phyloP scores from a whole-genome alignment of 2,329 filamentous ascomycete species.

The Colletotrichum liriopes region DNA sequence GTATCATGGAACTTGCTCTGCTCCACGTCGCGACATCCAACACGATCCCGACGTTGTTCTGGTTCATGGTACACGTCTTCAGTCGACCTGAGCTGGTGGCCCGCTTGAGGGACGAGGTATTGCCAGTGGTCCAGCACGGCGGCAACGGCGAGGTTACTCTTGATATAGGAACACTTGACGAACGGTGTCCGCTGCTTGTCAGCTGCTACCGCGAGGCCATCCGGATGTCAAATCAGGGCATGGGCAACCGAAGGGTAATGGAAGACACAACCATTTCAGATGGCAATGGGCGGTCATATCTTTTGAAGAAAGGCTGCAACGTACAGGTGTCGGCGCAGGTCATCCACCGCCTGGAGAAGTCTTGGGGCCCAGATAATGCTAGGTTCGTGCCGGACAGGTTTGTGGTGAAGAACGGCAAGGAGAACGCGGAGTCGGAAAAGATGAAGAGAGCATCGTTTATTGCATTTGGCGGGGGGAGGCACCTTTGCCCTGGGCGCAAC shows the following conservation, averaged over 20 bases:
- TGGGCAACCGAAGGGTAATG: conserved; percentile 58
- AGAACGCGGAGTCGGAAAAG: conserved; percentile 30
- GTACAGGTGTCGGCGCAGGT: conserved; percentile 48
- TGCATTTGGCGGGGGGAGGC: conserved; percentile 65
- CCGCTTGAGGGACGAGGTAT: conserved; percentile 48
- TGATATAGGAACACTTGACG: conserved; percentile 55
- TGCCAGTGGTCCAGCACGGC: conserved; percentile 35
- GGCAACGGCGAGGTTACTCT: conserved; percentile 47
- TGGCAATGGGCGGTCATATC: conserved; percentile 46
- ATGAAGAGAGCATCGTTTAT: conserved; percentile 55
- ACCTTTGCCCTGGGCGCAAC: conserved; percentile 57
- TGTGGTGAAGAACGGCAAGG: conserved; percentile 37
- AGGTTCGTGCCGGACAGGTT: conserved; percentile 52
- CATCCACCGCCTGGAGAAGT: conserved; percentile 44
- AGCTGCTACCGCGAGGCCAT: conserved; percentile 63
- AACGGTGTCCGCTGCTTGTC: conserved; percentile 59
- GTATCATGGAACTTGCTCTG: conserved; percentile 50
- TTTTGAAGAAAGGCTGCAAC: conserved; percentile 51
- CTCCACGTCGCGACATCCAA: conserved; percentile 52
- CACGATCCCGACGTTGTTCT: conserved; percentile 56
- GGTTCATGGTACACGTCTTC: conserved; percentile 52
- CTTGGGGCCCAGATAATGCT: conserved; percentile 43
- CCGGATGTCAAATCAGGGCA: conserved; percentile 56
- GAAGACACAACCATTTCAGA: conserved; percentile 54
- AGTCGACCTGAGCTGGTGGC: conserved; percentile 47